Percentiles rank a stretch among this genome's conserved stretches.
Evolutionary conservation across 2,329 filamentous ascomycete species (phyloP).

Genomic region (Aspergillus persii): DNA sequence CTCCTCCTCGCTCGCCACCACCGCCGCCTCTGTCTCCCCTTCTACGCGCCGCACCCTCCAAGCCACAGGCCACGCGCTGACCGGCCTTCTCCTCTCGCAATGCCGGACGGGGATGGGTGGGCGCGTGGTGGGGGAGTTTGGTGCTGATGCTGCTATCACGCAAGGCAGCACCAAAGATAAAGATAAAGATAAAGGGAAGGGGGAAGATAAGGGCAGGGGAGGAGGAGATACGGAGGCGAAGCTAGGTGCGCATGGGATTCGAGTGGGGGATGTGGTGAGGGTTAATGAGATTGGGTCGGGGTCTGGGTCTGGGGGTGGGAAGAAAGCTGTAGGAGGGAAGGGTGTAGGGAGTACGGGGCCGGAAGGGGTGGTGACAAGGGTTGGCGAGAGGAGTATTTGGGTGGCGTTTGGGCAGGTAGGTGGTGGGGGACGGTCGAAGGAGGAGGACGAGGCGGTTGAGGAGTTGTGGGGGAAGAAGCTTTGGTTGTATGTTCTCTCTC

Average conservation of each 20-base stretch:
- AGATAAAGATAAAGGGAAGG: slow-evolving; percentile 3
- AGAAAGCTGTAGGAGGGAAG: slow-evolving; percentile 32
- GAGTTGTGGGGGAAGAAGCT: slow-evolving; percentile 57
- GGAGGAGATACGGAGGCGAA: slow-evolving; percentile 39
- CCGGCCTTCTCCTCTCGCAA: slow-evolving; percentile 62
- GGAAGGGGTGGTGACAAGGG: slow-evolving; percentile 48
- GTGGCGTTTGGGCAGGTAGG: slow-evolving; percentile 45
- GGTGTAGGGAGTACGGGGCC: slow-evolving; percentile 33
- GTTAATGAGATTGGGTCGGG: slow-evolving; percentile 38
- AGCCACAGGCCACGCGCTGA: slow-evolving; percentile 41
- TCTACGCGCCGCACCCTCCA: slow-evolving; percentile 44
- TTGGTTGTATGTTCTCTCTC: slow-evolving; percentile 56
- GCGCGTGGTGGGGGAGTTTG: slow-evolving; percentile 82
- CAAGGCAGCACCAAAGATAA: slow-evolving; percentile 14
- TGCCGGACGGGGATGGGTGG: slow-evolving; percentile 88
- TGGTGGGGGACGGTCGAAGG: slow-evolving; percentile 32
- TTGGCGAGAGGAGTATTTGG: slow-evolving; percentile 43
- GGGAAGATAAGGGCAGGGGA: slow-evolving; percentile 31
- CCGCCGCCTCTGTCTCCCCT: slow-evolving; percentile 40
- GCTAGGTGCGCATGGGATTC: slow-evolving; percentile 47
- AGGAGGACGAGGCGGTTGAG: slow-evolving; percentile 44
- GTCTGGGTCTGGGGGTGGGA: slow-evolving; percentile 19
- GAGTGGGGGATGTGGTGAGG: slow-evolving; percentile 49
- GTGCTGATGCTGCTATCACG: slow-evolving; percentile 66
- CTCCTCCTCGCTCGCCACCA: slow-evolving; percentile 42